Percentiles rank a stretch among this genome's conserved stretches.
phyloP scores from a whole-genome alignment of 106 monocot genomes.

The Posidonia australis region DNA sequence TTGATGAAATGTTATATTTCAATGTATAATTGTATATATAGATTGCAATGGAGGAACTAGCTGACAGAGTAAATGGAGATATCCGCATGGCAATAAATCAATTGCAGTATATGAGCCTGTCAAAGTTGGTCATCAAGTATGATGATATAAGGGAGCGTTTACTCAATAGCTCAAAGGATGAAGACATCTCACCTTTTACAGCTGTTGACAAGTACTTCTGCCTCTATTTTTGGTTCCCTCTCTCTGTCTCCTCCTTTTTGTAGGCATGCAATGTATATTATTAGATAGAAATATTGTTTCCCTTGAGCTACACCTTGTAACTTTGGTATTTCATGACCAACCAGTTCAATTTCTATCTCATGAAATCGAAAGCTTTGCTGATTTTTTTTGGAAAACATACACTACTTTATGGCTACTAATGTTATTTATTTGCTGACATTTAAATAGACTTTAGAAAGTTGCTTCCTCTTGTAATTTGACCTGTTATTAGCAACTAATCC shows the following conservation, averaged over 20 bases:
- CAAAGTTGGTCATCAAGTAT: constrained; percentile 69
- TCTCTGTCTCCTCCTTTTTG: neutral
- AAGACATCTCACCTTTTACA: constrained; percentile 96
- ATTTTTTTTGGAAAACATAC: too few relatives aligned
- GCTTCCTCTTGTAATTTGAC: too few relatives aligned
- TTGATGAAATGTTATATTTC: neutral
- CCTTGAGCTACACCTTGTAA: too few relatives aligned
- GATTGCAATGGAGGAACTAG: constrained; percentile 93
- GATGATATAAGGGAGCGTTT: constrained; percentile 84
- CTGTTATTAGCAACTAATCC: too few relatives aligned
- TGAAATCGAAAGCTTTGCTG: too few relatives aligned
- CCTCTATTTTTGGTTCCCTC: constrained; percentile 1
- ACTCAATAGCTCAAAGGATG: constrained; percentile 81
- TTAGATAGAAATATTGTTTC: too few relatives aligned
- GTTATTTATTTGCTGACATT: too few relatives aligned
- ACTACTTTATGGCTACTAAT: too few relatives aligned
- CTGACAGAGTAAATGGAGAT: constrained; percentile 89
- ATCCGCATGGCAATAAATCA: constrained; percentile 97
- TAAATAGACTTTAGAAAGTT: too few relatives aligned
- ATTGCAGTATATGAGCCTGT: constrained; percentile 94
- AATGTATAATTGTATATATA: constrained; percentile 7
- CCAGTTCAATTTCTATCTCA: too few relatives aligned
- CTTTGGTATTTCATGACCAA: too few relatives aligned
- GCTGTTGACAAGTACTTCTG: constrained; percentile 91
- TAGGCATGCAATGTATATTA: too few relatives aligned